Evolutionary conservation across 2,329 filamentous ascomycete genomes (phyloP), one percentile per base, ranked within the genome.

Genomic region (Claviceps arundinis): DNA sequence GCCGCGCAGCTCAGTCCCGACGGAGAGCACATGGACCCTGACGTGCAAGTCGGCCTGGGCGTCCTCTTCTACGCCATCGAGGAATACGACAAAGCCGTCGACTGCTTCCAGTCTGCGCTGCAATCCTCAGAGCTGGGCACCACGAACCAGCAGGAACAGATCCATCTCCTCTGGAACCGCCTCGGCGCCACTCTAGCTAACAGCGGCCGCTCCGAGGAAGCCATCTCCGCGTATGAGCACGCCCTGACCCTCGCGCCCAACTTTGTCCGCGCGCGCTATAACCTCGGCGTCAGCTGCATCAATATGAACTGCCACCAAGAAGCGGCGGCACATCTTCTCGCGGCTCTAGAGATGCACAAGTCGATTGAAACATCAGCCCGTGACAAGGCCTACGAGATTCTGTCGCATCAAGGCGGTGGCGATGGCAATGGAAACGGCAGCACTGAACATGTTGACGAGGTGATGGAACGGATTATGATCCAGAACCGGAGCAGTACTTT

Each of bases 31-130:
- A 97, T 98, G 87, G 94, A 98, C 63, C 93, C 93, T 0, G 93
- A 98, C 65, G 93, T 98, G 7, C 94, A 98, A 70, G 93, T 98
- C 54, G 93, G 93, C 1, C 77, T 98, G 1, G 94, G 94, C 38
- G 93, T 98, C 4, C 79, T 98, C 16, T 97, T 98, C 73, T 98
- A 98, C 70, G 93, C 91, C 50, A 89, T 88, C 34, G 93, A 98
- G 69, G 91, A 97, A 65, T 97, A 96, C 72, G 88, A 93, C 65
- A 98, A 98, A 73, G 93, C 93, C 0, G 91, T 98, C 40, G 93
- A 98, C 73, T 98, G 94, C 74, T 98, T 98, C 78, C 87, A 85
- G 52, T 84, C 91, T 1, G 91, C 94, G 0, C 80, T 98, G 24
- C 87, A 88, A 54, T 88, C 82, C 24, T 89, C 87, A 1, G 89